Percentiles rank a stretch among this genome's conserved stretches.
Conservation (phyloP, 2,329 filamentous ascomycete genomes). For the Hymenoscyphus repandus region DNA sequence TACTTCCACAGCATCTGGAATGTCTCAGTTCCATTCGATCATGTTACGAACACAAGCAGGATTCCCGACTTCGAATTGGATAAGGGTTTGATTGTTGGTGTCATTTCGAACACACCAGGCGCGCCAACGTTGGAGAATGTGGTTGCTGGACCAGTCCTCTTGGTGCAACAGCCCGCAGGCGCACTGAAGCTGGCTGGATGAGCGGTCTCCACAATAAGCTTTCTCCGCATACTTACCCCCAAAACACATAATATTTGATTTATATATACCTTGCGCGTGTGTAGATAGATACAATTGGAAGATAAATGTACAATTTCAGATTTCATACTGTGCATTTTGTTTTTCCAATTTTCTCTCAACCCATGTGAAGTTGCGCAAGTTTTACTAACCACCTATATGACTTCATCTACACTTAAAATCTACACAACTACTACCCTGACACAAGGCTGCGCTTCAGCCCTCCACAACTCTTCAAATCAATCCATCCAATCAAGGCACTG, state of each 20-base stretch:
- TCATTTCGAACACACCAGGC: constrained; percentile 34
- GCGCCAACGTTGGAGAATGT: constrained; percentile 35
- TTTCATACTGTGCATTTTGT: not conserved
- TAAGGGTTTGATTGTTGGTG: constrained; percentile 34
- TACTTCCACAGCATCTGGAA: constrained; percentile 37
- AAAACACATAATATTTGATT: no score
- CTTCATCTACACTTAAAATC: not conserved
- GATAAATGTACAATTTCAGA: no score
- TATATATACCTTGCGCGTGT: no score
- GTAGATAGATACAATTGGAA: no score
- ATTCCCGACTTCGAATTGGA: constrained; percentile 35
- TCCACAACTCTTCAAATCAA: not conserved
- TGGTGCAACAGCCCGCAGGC: constrained; percentile 33
- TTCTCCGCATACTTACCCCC: no score
- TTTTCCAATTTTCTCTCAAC: no score
- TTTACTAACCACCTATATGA: not conserved
- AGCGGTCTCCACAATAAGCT: no score
- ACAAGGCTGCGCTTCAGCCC: not conserved
- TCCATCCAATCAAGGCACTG: no score
- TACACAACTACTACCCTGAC: not conserved
- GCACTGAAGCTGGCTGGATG: constrained; percentile 21
- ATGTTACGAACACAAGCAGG: constrained; percentile 29
- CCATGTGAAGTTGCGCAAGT: no score
- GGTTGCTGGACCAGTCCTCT: constrained; percentile 35
- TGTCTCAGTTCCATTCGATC: constrained; percentile 34